Base-by-base conservation (phyloP, 1,139 yeast species). In the Suhomyces ambrosiae region DNA sequence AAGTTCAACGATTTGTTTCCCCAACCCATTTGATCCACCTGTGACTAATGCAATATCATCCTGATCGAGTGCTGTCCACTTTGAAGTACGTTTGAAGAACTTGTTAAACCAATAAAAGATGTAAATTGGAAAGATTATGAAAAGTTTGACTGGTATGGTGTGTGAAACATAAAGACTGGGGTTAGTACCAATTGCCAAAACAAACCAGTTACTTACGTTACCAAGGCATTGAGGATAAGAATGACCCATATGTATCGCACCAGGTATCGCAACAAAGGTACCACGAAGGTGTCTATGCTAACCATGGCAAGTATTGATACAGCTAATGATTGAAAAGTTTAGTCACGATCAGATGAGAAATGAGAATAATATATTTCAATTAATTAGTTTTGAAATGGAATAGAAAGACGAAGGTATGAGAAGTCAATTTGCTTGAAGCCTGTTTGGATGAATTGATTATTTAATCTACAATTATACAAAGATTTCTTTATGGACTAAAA, bases 21-120 rank as follows among this genome's bases (percentile, higher is more conserved):
- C 90, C 7, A 83, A 58, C 0, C 89, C 89, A 33, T 65, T 59
- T 22, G 82, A 70, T 0, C 86, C 89, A 1, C 90, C 90, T 0
- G 90, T 82, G 2, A 83, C 62, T 10, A 82, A 48, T 0, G 78
- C 80, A 7, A 63, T 56, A 42, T 68, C 75, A 1, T 45, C 24
- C 3, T 28, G 29, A 10, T 43, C 30, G 4, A 41, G 30, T 6
- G 9, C 7, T 4, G 13, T 10, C 43, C 43, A 40, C n/a, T 21
- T 23, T 13, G 9, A 5, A 6, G 46, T 41, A 13, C 25, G 30
- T 8, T 35, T 29, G 17, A 16, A 27, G 19, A 27, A 15, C 9
- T 11, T 8, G 27, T 41, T 38, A 21, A 29, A n/a, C n/a, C n/a
- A n/a, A n/a, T n/a, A n/a, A n/a, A n/a, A n/a, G n/a, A n/a, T n/a